phyloP scores from a whole-genome alignment of 2,329 filamentous ascomycete species.

The Thermomyces lanuginosus region DNA sequence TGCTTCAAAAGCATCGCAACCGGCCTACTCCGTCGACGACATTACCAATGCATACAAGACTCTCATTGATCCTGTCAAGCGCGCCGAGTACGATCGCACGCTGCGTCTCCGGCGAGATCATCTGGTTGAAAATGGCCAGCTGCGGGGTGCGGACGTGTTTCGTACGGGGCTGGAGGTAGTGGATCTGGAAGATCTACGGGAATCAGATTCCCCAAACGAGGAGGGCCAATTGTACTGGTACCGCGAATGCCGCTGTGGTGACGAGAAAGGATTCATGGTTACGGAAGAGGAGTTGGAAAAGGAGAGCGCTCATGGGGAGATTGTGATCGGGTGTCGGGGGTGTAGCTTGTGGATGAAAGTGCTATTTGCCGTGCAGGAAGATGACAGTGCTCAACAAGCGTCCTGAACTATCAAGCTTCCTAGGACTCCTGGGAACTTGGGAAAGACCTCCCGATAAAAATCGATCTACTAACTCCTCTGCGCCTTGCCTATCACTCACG shows the following conservation, averaged over 20 bases:
- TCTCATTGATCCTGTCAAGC: conserved; percentile 29
- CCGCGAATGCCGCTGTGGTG: conserved; percentile 42
- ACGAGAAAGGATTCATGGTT: conserved; percentile 38
- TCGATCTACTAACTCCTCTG: no score
- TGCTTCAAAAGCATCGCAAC: background rate
- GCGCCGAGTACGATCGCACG: conserved; percentile 34
- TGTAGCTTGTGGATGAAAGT: conserved; percentile 49
- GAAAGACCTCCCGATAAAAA: no score
- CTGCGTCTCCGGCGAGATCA: conserved; percentile 22
- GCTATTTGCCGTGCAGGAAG: conserved; percentile 36
- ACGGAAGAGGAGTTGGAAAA: conserved; percentile 37
- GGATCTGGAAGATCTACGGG: conserved; percentile 40
- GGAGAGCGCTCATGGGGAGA: conserved; percentile 37
- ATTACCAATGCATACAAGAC: conserved; percentile 43
- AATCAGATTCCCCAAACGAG: conserved; percentile 16
- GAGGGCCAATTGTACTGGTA: conserved; percentile 36
- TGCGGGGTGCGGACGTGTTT: conserved; percentile 17
- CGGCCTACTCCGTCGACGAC: conserved; percentile 33
- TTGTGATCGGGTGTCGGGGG: conserved; percentile 43
- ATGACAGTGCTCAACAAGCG: conserved; percentile 7
- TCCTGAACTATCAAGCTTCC: background rate
- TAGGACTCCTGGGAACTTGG: no score
- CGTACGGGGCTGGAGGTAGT: conserved; percentile 40
- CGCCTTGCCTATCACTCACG: no score
- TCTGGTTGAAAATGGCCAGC: conserved; percentile 15